phyloP scores from a whole-genome alignment of 768 basidiomycete genomes.

The Suillus tomentosus region DNA sequence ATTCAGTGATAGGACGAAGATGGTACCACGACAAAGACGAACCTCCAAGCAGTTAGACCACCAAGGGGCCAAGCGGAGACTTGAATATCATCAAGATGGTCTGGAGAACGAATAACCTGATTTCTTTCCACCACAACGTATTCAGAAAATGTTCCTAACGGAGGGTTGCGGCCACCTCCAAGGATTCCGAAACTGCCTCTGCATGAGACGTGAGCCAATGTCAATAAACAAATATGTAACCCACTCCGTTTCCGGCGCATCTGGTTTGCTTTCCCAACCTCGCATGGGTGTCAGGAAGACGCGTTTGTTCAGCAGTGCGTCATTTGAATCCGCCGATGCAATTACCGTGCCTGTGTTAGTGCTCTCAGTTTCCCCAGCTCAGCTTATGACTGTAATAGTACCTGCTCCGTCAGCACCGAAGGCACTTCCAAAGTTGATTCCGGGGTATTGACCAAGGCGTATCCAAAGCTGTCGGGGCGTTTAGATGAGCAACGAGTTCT shows the following conservation, averaged over 20 bases:
- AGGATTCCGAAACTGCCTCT: conserved; percentile 61
- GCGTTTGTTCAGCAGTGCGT: conserved; percentile 59
- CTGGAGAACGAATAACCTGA: conserved; percentile 64
- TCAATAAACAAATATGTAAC: conserved; percentile 17
- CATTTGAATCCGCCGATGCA: conserved; percentile 52
- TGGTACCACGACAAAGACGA: conserved; percentile 15
- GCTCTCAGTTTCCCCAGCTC: not conserved
- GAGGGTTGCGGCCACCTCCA: conserved; percentile 55
- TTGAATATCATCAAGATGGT: conserved; percentile 67
- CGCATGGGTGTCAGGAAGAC: conserved; percentile 78
- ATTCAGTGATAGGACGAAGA: not conserved
- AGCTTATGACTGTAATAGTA: conserved; percentile 22
- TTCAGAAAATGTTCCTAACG: conserved; percentile 74
- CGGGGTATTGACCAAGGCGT: conserved; percentile 66
- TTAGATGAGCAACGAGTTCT: not conserved
- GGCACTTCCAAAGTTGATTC: conserved; percentile 56
- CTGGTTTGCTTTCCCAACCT: conserved; percentile 70
- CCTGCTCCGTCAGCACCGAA: conserved; percentile 79
- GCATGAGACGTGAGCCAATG: not conserved
- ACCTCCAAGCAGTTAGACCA: conserved; percentile 87
- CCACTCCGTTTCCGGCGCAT: conserved; percentile 67
- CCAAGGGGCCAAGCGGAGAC: conserved; percentile 78
- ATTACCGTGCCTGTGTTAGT: conserved; percentile 57
- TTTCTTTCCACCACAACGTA: conserved; percentile 74
- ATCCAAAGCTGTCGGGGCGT: conserved; percentile 63